A percentile compares a stretch with the other conserved stretches of the same genome.
phyloP scores from a whole-genome alignment of 2,329 filamentous ascomycete genomes.

The Diaporthe amygdali region DNA sequence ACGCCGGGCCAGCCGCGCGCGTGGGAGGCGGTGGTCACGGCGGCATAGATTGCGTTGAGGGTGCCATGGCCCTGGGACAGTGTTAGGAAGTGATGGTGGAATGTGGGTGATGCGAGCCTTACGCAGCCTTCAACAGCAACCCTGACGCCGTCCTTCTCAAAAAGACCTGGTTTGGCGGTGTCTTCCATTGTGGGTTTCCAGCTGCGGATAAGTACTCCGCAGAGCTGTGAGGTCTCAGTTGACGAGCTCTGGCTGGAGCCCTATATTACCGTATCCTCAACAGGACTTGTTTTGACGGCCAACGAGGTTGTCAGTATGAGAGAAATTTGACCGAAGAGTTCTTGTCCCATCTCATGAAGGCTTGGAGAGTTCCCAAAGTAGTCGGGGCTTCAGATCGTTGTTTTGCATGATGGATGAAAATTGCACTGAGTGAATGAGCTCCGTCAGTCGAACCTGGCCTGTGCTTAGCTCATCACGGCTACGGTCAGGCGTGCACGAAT shows the following conservation, averaged over 20 bases:
- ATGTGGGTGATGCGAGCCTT: background rate
- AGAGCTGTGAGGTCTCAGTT: background rate
- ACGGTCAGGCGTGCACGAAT: background rate
- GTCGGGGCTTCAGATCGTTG: background rate
- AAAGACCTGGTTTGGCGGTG: constrained; percentile 20
- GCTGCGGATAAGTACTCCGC: background rate
- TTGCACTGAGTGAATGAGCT: background rate
- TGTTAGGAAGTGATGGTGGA: background rate
- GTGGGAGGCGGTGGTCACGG: constrained; percentile 71
- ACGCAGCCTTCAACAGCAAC: constrained; percentile 26
- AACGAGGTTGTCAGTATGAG: too few relatives aligned
- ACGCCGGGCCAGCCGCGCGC: constrained; percentile 79
- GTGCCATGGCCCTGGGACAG: constrained; percentile 81
- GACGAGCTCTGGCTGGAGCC: background rate
- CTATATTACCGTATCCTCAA: background rate
- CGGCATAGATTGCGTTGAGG: constrained; percentile 88
- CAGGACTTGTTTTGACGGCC: background rate
- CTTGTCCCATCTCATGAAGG: background rate
- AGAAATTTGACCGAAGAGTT: background rate
- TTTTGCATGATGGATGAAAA: background rate
- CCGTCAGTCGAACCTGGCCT: background rate
- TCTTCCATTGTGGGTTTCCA: background rate
- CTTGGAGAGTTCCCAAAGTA: background rate
- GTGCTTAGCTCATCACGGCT: constrained; percentile 9
- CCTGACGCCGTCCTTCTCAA: constrained; percentile 28